These are phyloP conservation scores for Kalmusia sp. DNA, from an alignment of 2,329 filamentous ascomycete genomes.

Conservation along the genomic window DNA sequence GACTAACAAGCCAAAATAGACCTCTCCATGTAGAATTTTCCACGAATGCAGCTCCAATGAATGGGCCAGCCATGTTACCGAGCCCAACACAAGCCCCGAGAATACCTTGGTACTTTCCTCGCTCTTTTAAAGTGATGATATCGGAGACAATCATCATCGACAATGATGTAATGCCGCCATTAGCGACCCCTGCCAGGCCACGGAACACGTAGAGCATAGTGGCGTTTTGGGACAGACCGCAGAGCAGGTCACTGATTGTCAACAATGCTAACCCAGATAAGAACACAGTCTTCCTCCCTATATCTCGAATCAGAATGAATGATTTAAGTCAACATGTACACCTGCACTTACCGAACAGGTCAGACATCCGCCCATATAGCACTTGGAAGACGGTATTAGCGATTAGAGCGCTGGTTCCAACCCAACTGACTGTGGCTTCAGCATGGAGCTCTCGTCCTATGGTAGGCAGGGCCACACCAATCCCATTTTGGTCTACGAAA, in stretches of 20 bases:
- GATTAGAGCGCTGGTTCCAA: slow-evolving; percentile 60
- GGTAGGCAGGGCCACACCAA: slow-evolving; percentile 51
- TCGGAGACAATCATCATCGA: slow-evolving; percentile 48
- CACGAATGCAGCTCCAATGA: slow-evolving; percentile 31
- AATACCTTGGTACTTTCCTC: slow-evolving; percentile 48
- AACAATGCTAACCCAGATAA: slow-evolving; percentile 61
- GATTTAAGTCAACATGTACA: background rate
- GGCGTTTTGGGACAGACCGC: slow-evolving; percentile 62
- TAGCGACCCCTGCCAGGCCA: slow-evolving; percentile 38
- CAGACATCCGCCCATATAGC: slow-evolving; percentile 67
- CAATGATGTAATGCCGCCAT: slow-evolving; percentile 48
- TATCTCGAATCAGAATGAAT: background rate
- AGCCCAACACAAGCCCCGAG: slow-evolving; percentile 32
- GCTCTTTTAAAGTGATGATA: slow-evolving; percentile 43
- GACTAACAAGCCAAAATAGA: slow-evolving; percentile 29
- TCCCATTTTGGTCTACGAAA: slow-evolving; percentile 65
- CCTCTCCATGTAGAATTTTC: slow-evolving; percentile 28
- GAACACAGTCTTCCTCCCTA: slow-evolving; percentile 49
- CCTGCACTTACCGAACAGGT: slow-evolving; percentile 67
- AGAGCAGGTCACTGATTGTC: slow-evolving; percentile 64
- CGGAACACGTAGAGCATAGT: slow-evolving; percentile 68
- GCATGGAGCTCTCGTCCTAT: slow-evolving; percentile 32
- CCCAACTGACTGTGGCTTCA: slow-evolving; percentile 62
- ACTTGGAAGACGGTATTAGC: slow-evolving; percentile 70
- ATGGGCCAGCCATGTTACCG: slow-evolving; percentile 33